These are phyloP conservation scores for Nakazawaea ernobii DNA, from an alignment of 805 yeast genomes.

Conservation along the genomic window DNA sequence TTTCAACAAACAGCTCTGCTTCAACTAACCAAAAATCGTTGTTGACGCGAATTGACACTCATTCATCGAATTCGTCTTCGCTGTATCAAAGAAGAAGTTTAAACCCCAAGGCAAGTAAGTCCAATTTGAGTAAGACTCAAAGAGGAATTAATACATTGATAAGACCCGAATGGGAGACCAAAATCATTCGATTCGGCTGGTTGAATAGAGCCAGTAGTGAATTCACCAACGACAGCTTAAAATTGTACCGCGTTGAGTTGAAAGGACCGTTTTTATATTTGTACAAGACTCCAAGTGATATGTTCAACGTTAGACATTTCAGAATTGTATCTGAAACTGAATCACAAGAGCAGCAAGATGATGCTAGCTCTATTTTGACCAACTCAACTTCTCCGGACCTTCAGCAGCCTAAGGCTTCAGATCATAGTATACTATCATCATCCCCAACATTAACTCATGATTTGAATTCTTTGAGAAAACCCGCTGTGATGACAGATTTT, in stretches of 20 bases:
- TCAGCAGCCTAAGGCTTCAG: neutral
- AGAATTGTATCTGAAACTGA: conserved; percentile 1
- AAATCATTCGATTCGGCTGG: conserved; percentile 52
- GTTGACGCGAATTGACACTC: neutral
- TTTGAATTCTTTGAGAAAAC: neutral
- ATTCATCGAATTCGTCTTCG: conserved; percentile 2
- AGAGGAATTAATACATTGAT: conserved; percentile 15
- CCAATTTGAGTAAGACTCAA: conserved; percentile 1
- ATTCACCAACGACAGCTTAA: conserved; percentile 27
- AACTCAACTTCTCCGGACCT: neutral
- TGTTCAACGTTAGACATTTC: conserved; percentile 33
- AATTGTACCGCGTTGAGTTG: conserved; percentile 58
- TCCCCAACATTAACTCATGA: conserved; percentile 5
- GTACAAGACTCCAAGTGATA: conserved; percentile 49
- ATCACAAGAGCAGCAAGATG: neutral
- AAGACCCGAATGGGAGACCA: conserved; percentile 27
- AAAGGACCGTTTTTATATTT: conserved; percentile 62
- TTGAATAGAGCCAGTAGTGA: conserved; percentile 40
- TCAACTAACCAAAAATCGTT: neutral
- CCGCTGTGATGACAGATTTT: neutral
- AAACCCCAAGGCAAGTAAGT: neutral
- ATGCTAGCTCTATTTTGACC: neutral
- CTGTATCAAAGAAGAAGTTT: conserved; percentile 12
- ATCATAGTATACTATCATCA: neutral
- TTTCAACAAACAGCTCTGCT: neutral